A percentile compares a stretch with the other conserved stretches of the same genome.
phyloP scores from a whole-genome alignment of 495 filamentous ascomycete genomes.

The Penicillium taxi region DNA sequence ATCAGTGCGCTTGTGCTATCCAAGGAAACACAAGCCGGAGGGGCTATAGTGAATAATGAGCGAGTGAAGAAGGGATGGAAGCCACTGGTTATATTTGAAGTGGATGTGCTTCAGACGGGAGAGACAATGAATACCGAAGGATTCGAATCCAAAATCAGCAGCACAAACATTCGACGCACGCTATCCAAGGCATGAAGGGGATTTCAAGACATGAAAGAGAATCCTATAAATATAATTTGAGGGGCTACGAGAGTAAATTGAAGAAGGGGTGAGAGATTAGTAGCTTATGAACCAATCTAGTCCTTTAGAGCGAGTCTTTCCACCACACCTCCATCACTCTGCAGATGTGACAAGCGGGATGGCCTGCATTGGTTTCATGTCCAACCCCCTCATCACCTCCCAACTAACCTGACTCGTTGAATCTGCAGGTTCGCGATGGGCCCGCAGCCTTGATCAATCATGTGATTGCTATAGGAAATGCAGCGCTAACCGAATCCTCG shows the following conservation, averaged over 20 bases:
- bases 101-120: conserved; percentile 76
- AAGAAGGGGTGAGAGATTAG: neutral
- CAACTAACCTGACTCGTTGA: conserved; percentile 14
- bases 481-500: conserved; percentile 22
- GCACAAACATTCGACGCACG: conserved; percentile 62
- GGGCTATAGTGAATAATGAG: conserved; percentile 73
- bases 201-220: no score
- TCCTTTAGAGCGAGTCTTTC: conserved; percentile 8
- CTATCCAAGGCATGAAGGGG: no score
- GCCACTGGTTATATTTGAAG: conserved; percentile 71
- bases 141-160: conserved; percentile 84
- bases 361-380: conserved; percentile 16
- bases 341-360: conserved; percentile 24
- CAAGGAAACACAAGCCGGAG: conserved; percentile 79
- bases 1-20: conserved; percentile 82
- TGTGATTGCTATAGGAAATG: conserved; percentile 27
- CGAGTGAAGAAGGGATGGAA: conserved; percentile 72
- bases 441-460: conserved; percentile 36
- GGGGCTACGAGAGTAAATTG: no score
- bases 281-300: neutral
- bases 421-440: conserved; percentile 34
- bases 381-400: conserved; percentile 4
- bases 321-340: conserved; percentile 21
- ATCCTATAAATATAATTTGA: no score
- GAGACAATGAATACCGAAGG: conserved; percentile 47